Percentiles rank a stretch among this genome's conserved stretches.
Evolutionary conservation across 176 grass and related monocot genomes (phyloP).

Genomic region (Carex cristatella): DNA sequence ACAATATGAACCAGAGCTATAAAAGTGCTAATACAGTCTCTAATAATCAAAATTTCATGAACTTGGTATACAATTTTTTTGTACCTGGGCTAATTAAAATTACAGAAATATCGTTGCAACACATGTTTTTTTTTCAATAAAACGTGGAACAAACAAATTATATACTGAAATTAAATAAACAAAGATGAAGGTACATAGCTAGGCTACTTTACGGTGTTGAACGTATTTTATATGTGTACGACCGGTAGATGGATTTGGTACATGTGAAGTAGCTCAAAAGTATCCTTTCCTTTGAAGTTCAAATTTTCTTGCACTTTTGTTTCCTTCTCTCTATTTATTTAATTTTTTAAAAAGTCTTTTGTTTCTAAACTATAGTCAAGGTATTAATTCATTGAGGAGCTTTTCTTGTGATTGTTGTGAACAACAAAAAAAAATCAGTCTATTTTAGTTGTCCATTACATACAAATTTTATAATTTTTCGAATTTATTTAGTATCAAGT

Average conservation of each 20-base stretch:
- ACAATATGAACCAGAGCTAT: background rate
- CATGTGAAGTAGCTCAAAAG: conserved; percentile 22
- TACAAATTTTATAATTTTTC: no score
- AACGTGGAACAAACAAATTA: background rate
- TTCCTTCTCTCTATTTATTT: background rate
- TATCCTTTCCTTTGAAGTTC: conserved; percentile 12
- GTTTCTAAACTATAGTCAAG: background rate
- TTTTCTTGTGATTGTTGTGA: no score
- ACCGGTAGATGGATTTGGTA: conserved; percentile 22
- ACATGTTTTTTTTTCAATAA: no score
- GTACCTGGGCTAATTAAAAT: no score
- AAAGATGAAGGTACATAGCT: background rate
- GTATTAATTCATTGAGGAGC: no score
- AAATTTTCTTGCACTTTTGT: background rate
- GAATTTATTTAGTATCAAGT: no score
- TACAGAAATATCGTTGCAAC: background rate
- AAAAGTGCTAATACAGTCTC: no score
- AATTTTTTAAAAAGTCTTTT: background rate
- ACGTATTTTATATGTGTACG: conserved; percentile 9
- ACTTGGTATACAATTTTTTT: no score
- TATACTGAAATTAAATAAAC: background rate
- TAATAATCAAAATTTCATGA: no score
- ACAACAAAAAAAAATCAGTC: no score
- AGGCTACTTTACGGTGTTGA: background rate
- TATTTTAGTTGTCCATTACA: no score